Evolutionary conservation across 2,329 filamentous ascomycete species (phyloP), one percentile per base, ranked within the genome.

Genomic region (Exophiala oligosperma): DNA sequence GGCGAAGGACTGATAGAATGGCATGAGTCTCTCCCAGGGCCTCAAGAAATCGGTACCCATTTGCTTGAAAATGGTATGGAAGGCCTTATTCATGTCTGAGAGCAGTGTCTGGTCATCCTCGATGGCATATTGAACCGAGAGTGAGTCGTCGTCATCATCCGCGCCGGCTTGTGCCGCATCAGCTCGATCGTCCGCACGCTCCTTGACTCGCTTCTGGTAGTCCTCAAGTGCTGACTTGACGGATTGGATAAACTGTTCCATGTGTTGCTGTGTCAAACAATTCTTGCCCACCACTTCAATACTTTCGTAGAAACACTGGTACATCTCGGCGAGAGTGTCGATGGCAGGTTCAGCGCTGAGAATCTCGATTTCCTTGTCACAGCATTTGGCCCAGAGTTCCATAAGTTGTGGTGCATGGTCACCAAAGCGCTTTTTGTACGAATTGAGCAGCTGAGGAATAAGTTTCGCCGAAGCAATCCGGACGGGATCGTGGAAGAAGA

Each of bases 71-170:
- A 99, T 91, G 60, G 92, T 93, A 76, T 99, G 94, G 83, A 96
- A 99, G 0, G 94, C 93, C 81, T 99, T 99, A 84, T 99, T 99
- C 94, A 99, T 99, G 71, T 99, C 94, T 1, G 92, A 96, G 44
- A 99, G 83, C 17, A 99, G 82, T 23, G 92, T 96, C 76, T 97
- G 93, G 71, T 99, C 94, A 67, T 99, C 94, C 73, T 99, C 94
- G 49, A 99, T 92, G 11, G 93, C 94, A 67, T 95, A 89, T 32
- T 95, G 81, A 46, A 88, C 84, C 52, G 97, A 93, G 67, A 97
- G 90, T 14, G 88, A 88, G 59, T 94, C 88, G 69, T 97, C 92
- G 64, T 97, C 93, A 14, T 88, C 92, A 57, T 97, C 93, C 53
- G 95, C 92, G 2, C 87, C 85, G 23, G 93, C 89, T 57, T 97